Base-by-base conservation (phyloP, 768 basidiomycete species). In the Boletus tomentosulus region DNA sequence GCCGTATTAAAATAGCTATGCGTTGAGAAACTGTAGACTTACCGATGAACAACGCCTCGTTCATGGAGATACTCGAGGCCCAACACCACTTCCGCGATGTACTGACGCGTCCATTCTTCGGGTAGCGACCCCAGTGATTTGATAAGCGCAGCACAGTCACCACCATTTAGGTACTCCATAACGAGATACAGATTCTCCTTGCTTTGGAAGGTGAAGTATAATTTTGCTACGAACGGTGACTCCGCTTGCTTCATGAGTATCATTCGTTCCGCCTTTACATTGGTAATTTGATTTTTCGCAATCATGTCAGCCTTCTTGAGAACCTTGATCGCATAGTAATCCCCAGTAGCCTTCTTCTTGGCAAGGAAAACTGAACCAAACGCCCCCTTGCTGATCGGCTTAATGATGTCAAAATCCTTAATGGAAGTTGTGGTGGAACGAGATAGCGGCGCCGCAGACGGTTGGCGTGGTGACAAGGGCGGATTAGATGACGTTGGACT, bases 221-320 rank as follows among this genome's bases (percentile, higher is more conserved):
- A 77, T 72, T 97, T 97, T 46, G 93, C 93, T 47, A 98, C 97
- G 65, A 98, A 96, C 15, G 97, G 96, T 9, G 94, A 97, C 71
- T 97, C 94, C 2, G 96, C 90, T 71, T 98, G 96, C 69, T 94
- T 94, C 97, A 99, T 99, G 61, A 99, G 80, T 64, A 99, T 99
- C 86, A 97, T 98, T 53, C 97, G 83, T 75, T 99, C 97, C 2
- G 97, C 97, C 74, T 98, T 98, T 71, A 99, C 97, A 68, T 98
- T 99, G 46, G 97, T 98, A 69, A 99, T 96, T 72, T 99, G 97
- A 76, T 99, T 99, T 82, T 99, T 99, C 38, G 97, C 92, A 69
- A 99, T 98, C 97, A 99, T 99, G 73, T 99, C 97, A n/a, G 94
- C 92, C 76, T 99, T 99, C 77, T 96, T 98, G 67, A 99, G 74